phyloP scores from a whole-genome alignment of 2,329 filamentous ascomycete genomes.

The Hypoxylon sp. region DNA sequence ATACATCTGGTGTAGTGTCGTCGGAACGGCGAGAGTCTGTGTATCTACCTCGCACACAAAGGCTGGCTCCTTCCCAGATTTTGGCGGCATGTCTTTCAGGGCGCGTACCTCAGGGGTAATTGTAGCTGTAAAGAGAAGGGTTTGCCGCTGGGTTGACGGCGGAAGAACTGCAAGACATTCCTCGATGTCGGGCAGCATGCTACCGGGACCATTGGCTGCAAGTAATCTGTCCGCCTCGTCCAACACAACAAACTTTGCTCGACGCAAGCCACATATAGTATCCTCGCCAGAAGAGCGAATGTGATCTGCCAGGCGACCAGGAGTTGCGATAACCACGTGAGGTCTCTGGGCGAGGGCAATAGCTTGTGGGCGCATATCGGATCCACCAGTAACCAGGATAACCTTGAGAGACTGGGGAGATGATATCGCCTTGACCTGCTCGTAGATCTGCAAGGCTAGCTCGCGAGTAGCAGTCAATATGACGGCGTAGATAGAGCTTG shows the following conservation, averaged over 20 bases:
- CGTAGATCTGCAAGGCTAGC: constrained; percentile 94
- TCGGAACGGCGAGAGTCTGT: constrained; percentile 80
- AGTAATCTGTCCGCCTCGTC: constrained; percentile 96
- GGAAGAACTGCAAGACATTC: constrained; percentile 88
- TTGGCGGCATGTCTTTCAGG: constrained; percentile 81
- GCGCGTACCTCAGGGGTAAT: constrained; percentile 93
- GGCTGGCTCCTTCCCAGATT: constrained; percentile 79
- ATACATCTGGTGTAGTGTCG: constrained; percentile 86
- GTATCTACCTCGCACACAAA: constrained; percentile 93
- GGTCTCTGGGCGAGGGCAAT: constrained; percentile 85
- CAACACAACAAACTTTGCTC: constrained; percentile 88
- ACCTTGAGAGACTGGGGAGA: constrained; percentile 89
- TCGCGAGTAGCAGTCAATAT: constrained; percentile 93
- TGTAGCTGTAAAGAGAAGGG: constrained; percentile 94
- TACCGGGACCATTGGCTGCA: constrained; percentile 78
- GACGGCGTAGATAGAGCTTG: constrained; percentile 89
- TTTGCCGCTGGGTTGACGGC: constrained; percentile 84
- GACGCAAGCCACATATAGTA: constrained; percentile 83
- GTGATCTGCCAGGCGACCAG: constrained; percentile 92
- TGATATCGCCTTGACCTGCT: constrained; percentile 95
- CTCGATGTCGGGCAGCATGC: constrained; percentile 95
- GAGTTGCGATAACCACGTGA: constrained; percentile 94
- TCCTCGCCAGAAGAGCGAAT: constrained; percentile 92
- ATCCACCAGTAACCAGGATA: constrained; percentile 90
- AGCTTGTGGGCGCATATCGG: constrained; percentile 93